Conservation (phyloP, 1,284 basidiomycete genomes). For the Cutaneotrichosporon sp. region DNA sequence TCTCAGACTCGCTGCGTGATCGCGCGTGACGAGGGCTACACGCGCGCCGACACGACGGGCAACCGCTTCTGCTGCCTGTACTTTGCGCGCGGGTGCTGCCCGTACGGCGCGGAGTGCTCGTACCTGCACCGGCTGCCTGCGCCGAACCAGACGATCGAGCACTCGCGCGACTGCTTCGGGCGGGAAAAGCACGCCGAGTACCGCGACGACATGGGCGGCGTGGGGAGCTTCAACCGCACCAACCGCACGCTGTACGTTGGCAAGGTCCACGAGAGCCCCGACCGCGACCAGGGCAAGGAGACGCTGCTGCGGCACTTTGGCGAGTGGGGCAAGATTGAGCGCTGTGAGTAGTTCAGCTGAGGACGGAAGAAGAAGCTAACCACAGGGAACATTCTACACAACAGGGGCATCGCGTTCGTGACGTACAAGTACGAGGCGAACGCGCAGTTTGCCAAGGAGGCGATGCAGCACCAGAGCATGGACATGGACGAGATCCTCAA, state of each 20-base stretch:
- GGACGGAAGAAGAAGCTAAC: conserved; percentile 5
- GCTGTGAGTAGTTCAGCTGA: conserved; percentile 64
- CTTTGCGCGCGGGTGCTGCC: conserved; percentile 94
- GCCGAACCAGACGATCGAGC: conserved; percentile 73
- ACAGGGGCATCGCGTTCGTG: conserved; percentile 95
- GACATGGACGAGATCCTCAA: conserved; percentile 98
- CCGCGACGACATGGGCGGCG: conserved; percentile 99
- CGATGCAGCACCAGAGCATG: conserved; percentile 97
- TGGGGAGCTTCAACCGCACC: conserved; percentile 89
- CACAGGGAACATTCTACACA: conserved; percentile 84
- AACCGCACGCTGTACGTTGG: conserved; percentile 96
- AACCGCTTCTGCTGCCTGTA: conserved; percentile 93
- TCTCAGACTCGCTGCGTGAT: conserved; percentile 72
- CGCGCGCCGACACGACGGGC: conserved; percentile 85
- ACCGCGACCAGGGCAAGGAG: conserved; percentile 84
- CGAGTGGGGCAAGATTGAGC: conserved; percentile 95
- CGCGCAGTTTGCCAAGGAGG: conserved; percentile 97
- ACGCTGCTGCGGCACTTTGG: conserved; percentile 88
- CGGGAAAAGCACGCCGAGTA: conserved; percentile 97
- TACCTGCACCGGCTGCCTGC: conserved; percentile 87
- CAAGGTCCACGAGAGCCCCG: conserved; percentile 86
- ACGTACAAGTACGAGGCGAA: conserved; percentile 84
- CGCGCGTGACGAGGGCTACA: conserved; percentile 85
- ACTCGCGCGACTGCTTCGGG: conserved; percentile 94
- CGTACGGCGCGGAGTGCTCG: conserved; percentile 96